These are phyloP conservation scores for Ganoderma boninense DNA, from an alignment of 1,284 basidiomycete species.

Conservation along the genomic window DNA sequence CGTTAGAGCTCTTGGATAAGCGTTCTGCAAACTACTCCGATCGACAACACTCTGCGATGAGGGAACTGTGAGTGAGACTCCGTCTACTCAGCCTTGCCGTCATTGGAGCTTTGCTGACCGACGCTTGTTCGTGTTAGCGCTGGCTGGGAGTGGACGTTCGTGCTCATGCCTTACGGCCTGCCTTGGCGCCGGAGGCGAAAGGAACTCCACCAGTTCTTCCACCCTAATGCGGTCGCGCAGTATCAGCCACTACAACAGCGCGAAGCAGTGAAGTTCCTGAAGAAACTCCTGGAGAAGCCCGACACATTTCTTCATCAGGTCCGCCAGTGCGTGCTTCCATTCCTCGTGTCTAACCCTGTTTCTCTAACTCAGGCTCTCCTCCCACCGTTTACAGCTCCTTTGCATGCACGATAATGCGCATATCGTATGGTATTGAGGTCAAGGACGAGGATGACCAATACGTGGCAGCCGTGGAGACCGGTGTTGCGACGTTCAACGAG, in stretches of 20 bases:
- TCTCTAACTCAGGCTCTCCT: not conserved
- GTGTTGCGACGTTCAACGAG: not conserved
- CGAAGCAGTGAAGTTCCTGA: constrained; percentile 13
- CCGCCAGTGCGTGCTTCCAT: constrained; percentile 17
- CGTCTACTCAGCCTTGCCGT: not conserved
- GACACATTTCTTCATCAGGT: constrained; percentile 14
- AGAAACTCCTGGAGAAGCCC: constrained; percentile 9
- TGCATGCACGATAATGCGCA: constrained; percentile 9
- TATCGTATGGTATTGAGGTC: constrained; percentile 15
- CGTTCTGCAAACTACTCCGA: constrained; percentile 27
- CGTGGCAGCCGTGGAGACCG: constrained; percentile 1
- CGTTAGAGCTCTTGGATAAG: constrained; percentile 32
- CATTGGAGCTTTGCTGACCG: not conserved
- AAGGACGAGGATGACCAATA: constrained; percentile 11
- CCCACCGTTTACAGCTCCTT: constrained; percentile 8
- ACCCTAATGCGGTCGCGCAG: constrained; percentile 14
- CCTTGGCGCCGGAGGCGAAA: constrained; percentile 16
- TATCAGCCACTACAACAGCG: constrained; percentile 14
- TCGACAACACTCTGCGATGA: constrained; percentile 16
- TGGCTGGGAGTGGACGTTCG: constrained; percentile 12
- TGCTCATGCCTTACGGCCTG: constrained; percentile 15
- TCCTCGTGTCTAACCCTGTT: not conserved
- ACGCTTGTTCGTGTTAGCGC: not conserved
- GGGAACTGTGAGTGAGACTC: constrained; percentile 21
- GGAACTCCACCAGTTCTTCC: constrained; percentile 19